Evolutionary conservation across 2,329 filamentous ascomycete genomes (phyloP).

Genomic region (Venturia pyrina): DNA sequence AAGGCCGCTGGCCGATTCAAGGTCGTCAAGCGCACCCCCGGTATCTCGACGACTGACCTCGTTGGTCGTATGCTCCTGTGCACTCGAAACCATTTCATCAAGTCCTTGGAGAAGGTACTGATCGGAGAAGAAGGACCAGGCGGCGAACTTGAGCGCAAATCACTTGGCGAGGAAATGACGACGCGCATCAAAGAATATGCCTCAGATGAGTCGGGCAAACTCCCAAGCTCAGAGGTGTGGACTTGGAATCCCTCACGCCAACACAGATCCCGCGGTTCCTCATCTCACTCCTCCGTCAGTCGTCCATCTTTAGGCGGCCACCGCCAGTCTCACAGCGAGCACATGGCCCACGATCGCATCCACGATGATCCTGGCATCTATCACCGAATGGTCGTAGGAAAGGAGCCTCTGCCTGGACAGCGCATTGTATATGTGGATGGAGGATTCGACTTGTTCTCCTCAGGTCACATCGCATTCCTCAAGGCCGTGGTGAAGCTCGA

Average conservation of each 20-base stretch:
- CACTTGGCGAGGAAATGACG: constrained; percentile 57
- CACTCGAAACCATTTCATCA: constrained; percentile 90
- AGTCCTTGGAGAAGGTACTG: constrained; percentile 60
- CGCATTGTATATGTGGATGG: constrained; percentile 90
- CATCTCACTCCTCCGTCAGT: not conserved
- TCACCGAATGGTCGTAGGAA: constrained; percentile 58
- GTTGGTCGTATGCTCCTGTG: constrained; percentile 95
- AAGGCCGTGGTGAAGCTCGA: constrained; percentile 65
- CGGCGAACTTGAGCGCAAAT: constrained; percentile 54
- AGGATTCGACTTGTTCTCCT: constrained; percentile 93
- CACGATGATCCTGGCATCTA: constrained; percentile 35
- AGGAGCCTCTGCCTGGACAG: constrained; percentile 65
- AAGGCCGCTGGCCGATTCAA: constrained; percentile 91
- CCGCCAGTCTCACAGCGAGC: not conserved
- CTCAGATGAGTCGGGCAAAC: constrained; percentile 69
- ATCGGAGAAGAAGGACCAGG: constrained; percentile 64
- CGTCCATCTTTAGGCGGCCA: constrained; percentile 3
- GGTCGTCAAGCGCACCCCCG: constrained; percentile 90
- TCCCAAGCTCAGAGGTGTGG: constrained; percentile 75
- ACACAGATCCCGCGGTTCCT: constrained; percentile 23
- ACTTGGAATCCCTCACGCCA: constrained; percentile 57
- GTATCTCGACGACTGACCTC: constrained; percentile 95
- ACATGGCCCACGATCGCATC: not conserved
- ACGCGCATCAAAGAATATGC: constrained; percentile 78
- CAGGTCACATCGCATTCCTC: constrained; percentile 93